Percentiles rank a stretch among this genome's conserved stretches.
Evolutionary conservation across 192 early-diverging fungal genomes (phyloP).

Genomic region (Neocallimastix lanati): DNA sequence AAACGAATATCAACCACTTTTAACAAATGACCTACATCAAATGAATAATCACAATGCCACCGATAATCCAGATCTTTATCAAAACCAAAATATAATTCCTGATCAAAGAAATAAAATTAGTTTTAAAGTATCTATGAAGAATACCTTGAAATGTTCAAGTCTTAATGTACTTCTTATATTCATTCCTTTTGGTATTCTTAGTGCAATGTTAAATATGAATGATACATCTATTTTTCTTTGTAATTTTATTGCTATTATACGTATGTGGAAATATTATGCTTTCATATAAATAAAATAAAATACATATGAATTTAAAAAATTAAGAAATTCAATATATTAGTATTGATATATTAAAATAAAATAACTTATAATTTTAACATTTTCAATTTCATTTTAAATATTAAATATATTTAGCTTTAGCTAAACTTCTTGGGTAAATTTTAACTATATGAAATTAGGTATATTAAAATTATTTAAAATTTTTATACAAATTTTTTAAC

Average conservation of each 20-base stretch:
- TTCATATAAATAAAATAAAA: too few species aligned
- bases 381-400: background rate
- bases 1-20: background rate
- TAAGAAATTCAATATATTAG: too few species aligned
- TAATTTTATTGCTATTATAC: slow-evolving; percentile 19
- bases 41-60: background rate
- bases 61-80: background rate
- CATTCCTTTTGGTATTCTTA: slow-evolving; percentile 59
- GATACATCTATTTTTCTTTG: slow-evolving; percentile 52
- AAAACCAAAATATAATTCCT: background rate
- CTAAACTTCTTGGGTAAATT: slow-evolving; percentile 59
- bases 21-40: background rate
- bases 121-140: background rate
- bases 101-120: background rate
- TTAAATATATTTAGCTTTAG: slow-evolving; percentile 74
- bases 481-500: too few species aligned
- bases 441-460: too few species aligned
- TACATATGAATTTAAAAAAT: too few species aligned
- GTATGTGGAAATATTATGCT: too few species aligned
- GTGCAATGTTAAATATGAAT: slow-evolving; percentile 41
- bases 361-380: slow-evolving; percentile 15
- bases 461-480: too few species aligned
- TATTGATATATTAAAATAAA: too few species aligned
- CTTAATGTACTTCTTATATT: slow-evolving; percentile 55
- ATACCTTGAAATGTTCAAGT: background rate